Evolutionary conservation across 495 filamentous ascomycete species (phyloP), one percentile per base, ranked within the genome.

Genomic region (Tuber borchii): DNA sequence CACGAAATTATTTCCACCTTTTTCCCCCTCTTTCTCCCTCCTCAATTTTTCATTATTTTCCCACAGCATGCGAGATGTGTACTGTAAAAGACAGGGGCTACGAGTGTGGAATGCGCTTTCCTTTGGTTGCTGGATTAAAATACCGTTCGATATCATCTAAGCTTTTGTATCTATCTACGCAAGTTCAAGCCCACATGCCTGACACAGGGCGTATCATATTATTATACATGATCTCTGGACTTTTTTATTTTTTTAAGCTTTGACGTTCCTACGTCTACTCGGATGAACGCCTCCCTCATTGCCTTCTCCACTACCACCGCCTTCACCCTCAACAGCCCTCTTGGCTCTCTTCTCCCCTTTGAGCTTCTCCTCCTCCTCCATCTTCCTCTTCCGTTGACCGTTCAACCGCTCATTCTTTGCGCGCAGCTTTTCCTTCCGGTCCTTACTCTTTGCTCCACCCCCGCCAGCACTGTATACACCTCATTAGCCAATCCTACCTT

Each of bases 341-440:
- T 87, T 84, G 74, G 85, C 84, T 76, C 86, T 86, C 76, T 87
- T 85, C 74, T 88, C 85, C 82, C 87, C 87, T 74, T 89, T 89
- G 69, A 85, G 83, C 79, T 88, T 89, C 79, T 87, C 84, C 71
- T 84, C 84, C 70, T 83, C 85, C 78, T 87, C 83, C 51, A 84
- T 74, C 43, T 84, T 83, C 65, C 85, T 85, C 68, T 87, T 84
- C 70, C 94, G 88, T 87, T 97, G 89, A 78, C 96, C 93, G 77
- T 92, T 88, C 40, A 98, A 87, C 86, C 94, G 94, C 80, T 88
- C 87, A 85, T 98, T 99, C 89, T 97, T 97, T 17, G 87, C 87
- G 79, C 88, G 85, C 82, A 99, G 90, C 86, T 95, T 97, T 69
- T 89, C 86, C 79, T 87, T 88, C 77, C 95, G 87, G 69, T 87